Percentiles rank a stretch among this genome's conserved stretches.
Conservation (phyloP, 345 rosid genomes). For the Acer yangbiense region DNA sequence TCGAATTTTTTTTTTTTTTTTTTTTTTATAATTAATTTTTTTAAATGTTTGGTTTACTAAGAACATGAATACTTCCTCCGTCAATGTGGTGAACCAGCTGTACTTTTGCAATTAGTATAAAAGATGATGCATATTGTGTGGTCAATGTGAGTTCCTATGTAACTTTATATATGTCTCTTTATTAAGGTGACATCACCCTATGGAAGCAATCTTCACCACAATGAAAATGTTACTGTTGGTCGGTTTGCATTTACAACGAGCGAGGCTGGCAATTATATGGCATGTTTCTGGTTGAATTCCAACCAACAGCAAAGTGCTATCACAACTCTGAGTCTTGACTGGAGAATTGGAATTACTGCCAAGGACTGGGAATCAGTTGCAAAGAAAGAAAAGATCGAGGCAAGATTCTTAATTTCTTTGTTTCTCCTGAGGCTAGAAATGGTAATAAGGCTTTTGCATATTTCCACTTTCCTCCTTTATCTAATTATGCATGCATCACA, state of each 20-base stretch:
- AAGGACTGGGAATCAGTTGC: constrained; percentile 99
- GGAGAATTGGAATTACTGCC: constrained; percentile 89
- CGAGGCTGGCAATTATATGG: constrained; percentile 72
- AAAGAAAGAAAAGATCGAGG: constrained; percentile 90
- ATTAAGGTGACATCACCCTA: constrained; percentile 76
- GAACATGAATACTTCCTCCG: too few species aligned
- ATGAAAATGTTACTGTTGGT: constrained; percentile 62
- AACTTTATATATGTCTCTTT: constrained; percentile 17
- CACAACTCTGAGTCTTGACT: constrained; percentile 69
- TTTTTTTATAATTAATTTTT: too few species aligned
- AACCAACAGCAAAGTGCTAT: constrained; percentile 33
- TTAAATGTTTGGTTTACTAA: too few species aligned
- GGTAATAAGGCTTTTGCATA: constrained; percentile 3
- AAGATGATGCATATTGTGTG: not conserved
- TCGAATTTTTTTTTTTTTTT: too few species aligned
- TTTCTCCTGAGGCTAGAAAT: not conserved
- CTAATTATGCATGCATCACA: not conserved
- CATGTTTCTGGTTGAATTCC: constrained; percentile 72
- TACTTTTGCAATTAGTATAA: not conserved
- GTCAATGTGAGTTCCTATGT: not conserved
- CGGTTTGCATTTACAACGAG: constrained; percentile 73
- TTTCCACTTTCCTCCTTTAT: not conserved
- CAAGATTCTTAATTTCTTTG: constrained; percentile 25
- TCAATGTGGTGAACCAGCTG: too few species aligned
- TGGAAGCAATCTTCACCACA: constrained; percentile 70